Evolutionary conservation across 2,329 filamentous ascomycete genomes (phyloP).

Genomic region (Aspergillus transmontanensis): DNA sequence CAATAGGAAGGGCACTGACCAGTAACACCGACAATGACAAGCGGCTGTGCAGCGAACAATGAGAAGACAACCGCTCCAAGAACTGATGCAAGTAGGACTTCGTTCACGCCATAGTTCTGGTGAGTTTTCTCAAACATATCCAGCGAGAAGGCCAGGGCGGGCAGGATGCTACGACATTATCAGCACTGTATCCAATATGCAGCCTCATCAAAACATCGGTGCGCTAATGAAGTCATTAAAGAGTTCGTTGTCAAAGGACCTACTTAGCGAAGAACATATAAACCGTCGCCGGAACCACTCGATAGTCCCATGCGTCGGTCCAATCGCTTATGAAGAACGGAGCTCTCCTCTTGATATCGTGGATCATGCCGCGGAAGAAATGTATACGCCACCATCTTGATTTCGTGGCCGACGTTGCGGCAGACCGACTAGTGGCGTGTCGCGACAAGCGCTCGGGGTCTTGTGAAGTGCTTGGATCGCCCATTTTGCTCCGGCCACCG

Average conservation of each 20-base stretch:
- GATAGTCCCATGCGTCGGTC: conserved; percentile 86
- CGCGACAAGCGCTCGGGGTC: neutral
- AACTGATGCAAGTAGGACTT: conserved; percentile 83
- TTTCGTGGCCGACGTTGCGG: conserved; percentile 15
- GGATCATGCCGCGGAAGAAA: conserved; percentile 76
- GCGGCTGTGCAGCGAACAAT: conserved; percentile 75
- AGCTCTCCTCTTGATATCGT: conserved; percentile 72
- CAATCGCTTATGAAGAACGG: conserved; percentile 84
- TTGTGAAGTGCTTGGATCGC: neutral
- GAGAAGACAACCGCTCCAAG: conserved; percentile 77
- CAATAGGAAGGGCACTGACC: conserved; percentile 45
- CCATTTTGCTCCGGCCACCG: neutral
- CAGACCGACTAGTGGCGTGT: neutral
- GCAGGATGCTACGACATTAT: conserved; percentile 67
- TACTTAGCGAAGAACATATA: conserved; percentile 98
- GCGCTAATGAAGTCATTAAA: neutral
- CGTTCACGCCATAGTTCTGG: conserved; percentile 85
- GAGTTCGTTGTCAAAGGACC: conserved; percentile 25
- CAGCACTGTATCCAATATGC: conserved; percentile 1
- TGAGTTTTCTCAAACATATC: conserved; percentile 92
- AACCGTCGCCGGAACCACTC: conserved; percentile 80
- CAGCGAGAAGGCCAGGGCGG: conserved; percentile 83
- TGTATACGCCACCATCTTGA: conserved; percentile 73
- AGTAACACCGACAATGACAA: conserved; percentile 90
- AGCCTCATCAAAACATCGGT: neutral